Evolutionary conservation across 345 rosid species (phyloP), one percentile per base, ranked within the genome.

Genomic region (Acer campestre): DNA sequence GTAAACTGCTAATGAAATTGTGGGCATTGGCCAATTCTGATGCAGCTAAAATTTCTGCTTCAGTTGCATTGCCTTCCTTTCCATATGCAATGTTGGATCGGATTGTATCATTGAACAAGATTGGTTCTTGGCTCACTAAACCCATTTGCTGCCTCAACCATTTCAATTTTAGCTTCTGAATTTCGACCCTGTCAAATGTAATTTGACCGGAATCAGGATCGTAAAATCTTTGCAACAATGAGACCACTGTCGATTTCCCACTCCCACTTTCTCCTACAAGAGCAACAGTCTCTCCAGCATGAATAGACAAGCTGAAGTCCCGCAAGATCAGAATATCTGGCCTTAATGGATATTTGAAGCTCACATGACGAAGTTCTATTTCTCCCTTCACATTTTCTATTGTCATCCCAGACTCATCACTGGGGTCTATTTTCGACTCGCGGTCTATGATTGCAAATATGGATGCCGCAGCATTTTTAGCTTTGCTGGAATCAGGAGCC

Each of bases 81-180:
- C 94, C 98, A 3, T 94, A 92, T 13, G 94, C 93, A 58, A 92
- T 91, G 74, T 94, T 94, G 58, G 91, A 90, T 0, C 91, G 89
- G 68, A 91, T 90, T 4, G 97, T 90, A 16, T 89, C 94, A 40
- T 90, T 90, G 70, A 94, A 92, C 75, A 92, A 70, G 18, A 80
- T 85, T 0, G 98, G 95, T 75, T 94, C 96, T 84, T 94, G 97
- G 86, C 98, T 86, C 10, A 94, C 97, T 0, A 91, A 82, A 0
- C 96, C 97, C 81, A 90, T 92, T 72, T 91, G 95, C 79, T 88
- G 92, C 78, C 98, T 88, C 77, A 91, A 25, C 98, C 98, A 94
- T 80, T 78, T 90, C 25, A 92, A 71, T 44, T 87, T 87, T 23
- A 94, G 80, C 16, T 74, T 86, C 77, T 85, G 85, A 44, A 92